A percentile compares a stretch with the other conserved stretches of the same genome.
Conservation (phyloP, 768 basidiomycete species). For the Pholiota molesta region DNA sequence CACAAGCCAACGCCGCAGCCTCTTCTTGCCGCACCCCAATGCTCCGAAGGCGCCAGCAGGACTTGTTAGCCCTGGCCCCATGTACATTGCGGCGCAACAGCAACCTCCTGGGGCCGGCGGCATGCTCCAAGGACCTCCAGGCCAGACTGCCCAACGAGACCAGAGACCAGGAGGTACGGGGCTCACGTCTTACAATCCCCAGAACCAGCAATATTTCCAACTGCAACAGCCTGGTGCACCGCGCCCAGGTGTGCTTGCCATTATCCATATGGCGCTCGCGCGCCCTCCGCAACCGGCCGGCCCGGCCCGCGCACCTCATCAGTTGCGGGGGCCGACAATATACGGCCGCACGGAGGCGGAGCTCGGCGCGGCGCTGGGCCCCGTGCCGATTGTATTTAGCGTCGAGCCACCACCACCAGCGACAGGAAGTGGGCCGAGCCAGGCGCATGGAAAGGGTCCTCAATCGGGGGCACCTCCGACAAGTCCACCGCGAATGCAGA, state of each 20-base stretch:
- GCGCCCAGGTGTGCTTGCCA: slow-evolving; percentile 17
- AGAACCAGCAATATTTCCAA: slow-evolving; percentile 16
- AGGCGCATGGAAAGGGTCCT: neutral
- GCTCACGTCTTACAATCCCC: too few species aligned
- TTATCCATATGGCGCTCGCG: slow-evolving; percentile 33
- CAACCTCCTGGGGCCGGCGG: neutral
- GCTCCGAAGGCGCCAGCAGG: slow-evolving; percentile 42
- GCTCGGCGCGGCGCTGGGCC: slow-evolving; percentile 48
- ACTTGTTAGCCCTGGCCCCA: slow-evolving; percentile 45
- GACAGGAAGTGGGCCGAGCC: neutral
- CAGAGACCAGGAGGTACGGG: neutral
- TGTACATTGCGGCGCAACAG: slow-evolving; percentile 47
- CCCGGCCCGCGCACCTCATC: slow-evolving; percentile 24
- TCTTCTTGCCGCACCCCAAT: slow-evolving; percentile 50
- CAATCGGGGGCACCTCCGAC: slow-evolving; percentile 4
- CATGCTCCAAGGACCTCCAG: neutral
- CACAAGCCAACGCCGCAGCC: slow-evolving; percentile 36
- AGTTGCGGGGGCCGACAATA: slow-evolving; percentile 50
- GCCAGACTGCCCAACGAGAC: neutral
- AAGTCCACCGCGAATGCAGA: slow-evolving; percentile 11
- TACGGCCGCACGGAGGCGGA: slow-evolving; percentile 62
- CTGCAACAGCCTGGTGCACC: slow-evolving; percentile 10
- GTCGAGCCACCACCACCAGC: slow-evolving; percentile 37
- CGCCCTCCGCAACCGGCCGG: slow-evolving; percentile 16
- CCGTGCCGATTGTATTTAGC: slow-evolving; percentile 65